These are phyloP conservation scores for Salix purpurea DNA, from an alignment of 345 rosid genomes.

Conservation along the genomic window DNA sequence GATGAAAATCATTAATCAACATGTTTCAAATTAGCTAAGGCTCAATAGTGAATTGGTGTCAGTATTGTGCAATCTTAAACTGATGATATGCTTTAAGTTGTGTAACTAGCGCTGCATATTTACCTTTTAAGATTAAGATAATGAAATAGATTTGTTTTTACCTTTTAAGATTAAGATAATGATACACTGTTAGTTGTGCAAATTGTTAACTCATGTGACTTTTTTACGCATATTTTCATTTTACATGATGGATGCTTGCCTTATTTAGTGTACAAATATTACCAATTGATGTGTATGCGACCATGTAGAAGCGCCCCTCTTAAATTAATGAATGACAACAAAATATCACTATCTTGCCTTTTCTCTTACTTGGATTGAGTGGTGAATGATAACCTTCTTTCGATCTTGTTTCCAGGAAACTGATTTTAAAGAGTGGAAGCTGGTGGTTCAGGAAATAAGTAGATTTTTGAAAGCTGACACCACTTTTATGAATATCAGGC, in stretches of 20 bases:
- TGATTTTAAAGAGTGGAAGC: conserved; percentile 97
- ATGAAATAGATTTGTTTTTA: too few species aligned
- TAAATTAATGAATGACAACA: not conserved
- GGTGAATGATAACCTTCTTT: conserved; percentile 14
- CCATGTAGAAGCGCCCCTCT: not conserved
- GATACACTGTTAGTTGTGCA: too few species aligned
- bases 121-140: too few species aligned
- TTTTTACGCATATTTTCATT: not conserved
- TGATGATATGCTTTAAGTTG: not conserved
- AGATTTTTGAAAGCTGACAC: conserved; percentile 93
- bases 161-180: too few species aligned
- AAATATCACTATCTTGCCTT: not conserved
- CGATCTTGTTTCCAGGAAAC: conserved; percentile 66
- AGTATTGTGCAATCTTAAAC: not conserved
- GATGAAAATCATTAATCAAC: not conserved
- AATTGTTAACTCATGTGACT: not conserved
- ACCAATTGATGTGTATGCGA: too few species aligned
- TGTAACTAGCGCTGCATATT: not conserved
- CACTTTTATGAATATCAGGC: conserved; percentile 91
- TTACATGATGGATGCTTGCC: not conserved
- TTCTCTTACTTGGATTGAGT: conserved; percentile 10
- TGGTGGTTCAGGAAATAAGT: conserved; percentile 87
- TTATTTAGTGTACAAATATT: too few species aligned
- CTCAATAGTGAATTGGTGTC: not conserved
- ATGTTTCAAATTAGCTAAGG: not conserved